Evolutionary conservation across 2,329 filamentous ascomycete species (phyloP).

Genomic region (Hypocreales sp.): DNA sequence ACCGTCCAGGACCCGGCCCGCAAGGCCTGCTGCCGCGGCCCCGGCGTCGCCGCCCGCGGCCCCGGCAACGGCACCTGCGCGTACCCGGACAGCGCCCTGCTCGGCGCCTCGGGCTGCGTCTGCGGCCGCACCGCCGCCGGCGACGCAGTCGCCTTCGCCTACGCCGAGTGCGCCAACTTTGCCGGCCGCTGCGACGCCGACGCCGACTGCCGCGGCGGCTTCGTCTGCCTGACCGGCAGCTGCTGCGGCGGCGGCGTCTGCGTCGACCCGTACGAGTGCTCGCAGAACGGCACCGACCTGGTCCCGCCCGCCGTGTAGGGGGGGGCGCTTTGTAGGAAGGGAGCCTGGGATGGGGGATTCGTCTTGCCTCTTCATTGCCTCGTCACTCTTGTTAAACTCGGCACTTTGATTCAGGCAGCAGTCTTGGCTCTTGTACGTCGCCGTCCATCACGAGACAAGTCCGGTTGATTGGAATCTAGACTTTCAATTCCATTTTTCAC

Average conservation of each 20-base stretch:
- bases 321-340: too few species aligned
- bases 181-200: slow-evolving; percentile 11
- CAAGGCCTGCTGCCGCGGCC: slow-evolving; percentile 17
- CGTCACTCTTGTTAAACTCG: too few species aligned
- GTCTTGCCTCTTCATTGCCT: neutral
- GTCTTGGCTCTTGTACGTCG: too few species aligned
- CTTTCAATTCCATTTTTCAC: slow-evolving; percentile 18
- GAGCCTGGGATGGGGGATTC: too few species aligned
- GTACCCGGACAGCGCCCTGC: slow-evolving; percentile 15
- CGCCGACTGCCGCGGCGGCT: slow-evolving; percentile 11
- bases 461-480: slow-evolving; percentile 9
- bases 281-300: slow-evolving; percentile 15
- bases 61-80: slow-evolving; percentile 8
- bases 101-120: slow-evolving; percentile 16
- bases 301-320: slow-evolving; percentile 6
- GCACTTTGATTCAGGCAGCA: too few species aligned
- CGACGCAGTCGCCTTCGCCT: slow-evolving; percentile 14
- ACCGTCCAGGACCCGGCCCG: slow-evolving; percentile 17
- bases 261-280: slow-evolving; percentile 20
- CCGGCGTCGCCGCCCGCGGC: slow-evolving; percentile 8
- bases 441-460: slow-evolving; percentile 1
- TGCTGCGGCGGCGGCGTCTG: slow-evolving; percentile 20
- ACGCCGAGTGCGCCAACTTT: slow-evolving; percentile 18
- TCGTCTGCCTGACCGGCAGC: slow-evolving; percentile 18
- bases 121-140: slow-evolving; percentile 15